A percentile compares a stretch with the other conserved stretches of the same genome.
These are phyloP conservation scores for Ophiostoma novo-ulmi DNA, from an alignment of 2,329 filamentous ascomycete genomes.

Conservation along the genomic window DNA sequence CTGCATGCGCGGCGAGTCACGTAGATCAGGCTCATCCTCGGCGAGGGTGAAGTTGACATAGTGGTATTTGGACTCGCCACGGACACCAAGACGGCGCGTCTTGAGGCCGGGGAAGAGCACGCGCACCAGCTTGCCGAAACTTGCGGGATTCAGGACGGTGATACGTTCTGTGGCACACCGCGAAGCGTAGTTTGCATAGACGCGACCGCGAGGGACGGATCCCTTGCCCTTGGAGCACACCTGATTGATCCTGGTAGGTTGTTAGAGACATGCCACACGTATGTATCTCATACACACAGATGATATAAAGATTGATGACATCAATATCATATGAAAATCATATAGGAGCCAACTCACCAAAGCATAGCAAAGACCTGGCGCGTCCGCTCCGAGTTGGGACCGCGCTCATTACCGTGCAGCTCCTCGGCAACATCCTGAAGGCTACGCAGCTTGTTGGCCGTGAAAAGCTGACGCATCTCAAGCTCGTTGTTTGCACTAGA, in stretches of 20 bases:
- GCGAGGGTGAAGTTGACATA: constrained; percentile 66
- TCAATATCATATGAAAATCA: neutral
- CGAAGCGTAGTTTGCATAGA: constrained; percentile 93
- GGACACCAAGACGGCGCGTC: constrained; percentile 83
- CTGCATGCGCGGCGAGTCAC: constrained; percentile 43
- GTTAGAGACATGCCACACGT: constrained; percentile 22
- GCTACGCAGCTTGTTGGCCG: constrained; percentile 60
- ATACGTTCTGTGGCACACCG: constrained; percentile 90
- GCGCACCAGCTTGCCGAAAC: constrained; percentile 93
- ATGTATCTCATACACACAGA: neutral
- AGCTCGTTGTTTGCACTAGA: constrained; percentile 75
- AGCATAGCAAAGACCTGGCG: constrained; percentile 86
- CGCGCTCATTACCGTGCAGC: constrained; percentile 72
- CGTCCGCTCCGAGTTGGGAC: constrained; percentile 74
- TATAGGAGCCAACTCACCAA: constrained; percentile 53
- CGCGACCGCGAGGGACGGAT: constrained; percentile 85
- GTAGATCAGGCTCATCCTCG: constrained; percentile 51
- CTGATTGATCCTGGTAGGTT: constrained; percentile 59
- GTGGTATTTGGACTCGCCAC: constrained; percentile 97
- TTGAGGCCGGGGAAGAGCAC: constrained; percentile 95
- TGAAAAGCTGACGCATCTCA: constrained; percentile 71
- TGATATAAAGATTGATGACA: neutral
- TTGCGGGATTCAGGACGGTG: constrained; percentile 91
- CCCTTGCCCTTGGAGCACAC: constrained; percentile 70
- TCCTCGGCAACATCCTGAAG: constrained; percentile 69